phyloP scores from a whole-genome alignment of 495 filamentous ascomycete genomes.

The Pyronema omphalodes region DNA sequence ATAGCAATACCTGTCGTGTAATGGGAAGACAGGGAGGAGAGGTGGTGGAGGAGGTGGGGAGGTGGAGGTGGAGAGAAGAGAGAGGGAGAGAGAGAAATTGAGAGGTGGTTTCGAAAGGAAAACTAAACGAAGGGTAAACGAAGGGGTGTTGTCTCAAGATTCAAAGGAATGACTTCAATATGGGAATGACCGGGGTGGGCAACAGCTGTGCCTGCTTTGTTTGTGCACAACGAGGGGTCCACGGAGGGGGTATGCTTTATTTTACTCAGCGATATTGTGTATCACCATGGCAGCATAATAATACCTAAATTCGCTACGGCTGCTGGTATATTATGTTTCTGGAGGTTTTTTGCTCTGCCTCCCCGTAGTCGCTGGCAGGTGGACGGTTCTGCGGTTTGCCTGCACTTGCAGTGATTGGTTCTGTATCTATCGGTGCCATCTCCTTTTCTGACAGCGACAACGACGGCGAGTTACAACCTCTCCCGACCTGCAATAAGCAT shows the following conservation, averaged over 20 bases:
- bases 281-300: neutral
- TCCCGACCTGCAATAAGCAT: neutral
- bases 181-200: neutral
- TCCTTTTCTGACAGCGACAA: too few relatives aligned
- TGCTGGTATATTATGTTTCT: neutral
- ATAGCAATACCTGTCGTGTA: slow-evolving; percentile 21
- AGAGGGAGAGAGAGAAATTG: neutral
- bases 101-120: neutral
- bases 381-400: neutral
- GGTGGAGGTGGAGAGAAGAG: slow-evolving; percentile 1
- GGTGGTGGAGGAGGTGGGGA: slow-evolving; percentile 12
- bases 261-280: neutral
- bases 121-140: slow-evolving; percentile 10
- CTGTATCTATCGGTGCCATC: too few relatives aligned
- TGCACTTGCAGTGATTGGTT: too few relatives aligned
- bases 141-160: too few relatives aligned
- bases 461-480: too few relatives aligned
- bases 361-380: neutral
- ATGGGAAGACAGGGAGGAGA: slow-evolving; percentile 15
- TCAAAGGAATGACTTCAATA: neutral
- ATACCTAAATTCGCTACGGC: neutral
- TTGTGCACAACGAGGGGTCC: neutral
- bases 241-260: slow-evolving; percentile 2
- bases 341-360: neutral
- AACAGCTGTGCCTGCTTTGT: neutral